Evolutionary conservation across 2,329 filamentous ascomycete species (phyloP), one percentile per base, ranked within the genome.

Genomic region (Grosmannia huntii): DNA sequence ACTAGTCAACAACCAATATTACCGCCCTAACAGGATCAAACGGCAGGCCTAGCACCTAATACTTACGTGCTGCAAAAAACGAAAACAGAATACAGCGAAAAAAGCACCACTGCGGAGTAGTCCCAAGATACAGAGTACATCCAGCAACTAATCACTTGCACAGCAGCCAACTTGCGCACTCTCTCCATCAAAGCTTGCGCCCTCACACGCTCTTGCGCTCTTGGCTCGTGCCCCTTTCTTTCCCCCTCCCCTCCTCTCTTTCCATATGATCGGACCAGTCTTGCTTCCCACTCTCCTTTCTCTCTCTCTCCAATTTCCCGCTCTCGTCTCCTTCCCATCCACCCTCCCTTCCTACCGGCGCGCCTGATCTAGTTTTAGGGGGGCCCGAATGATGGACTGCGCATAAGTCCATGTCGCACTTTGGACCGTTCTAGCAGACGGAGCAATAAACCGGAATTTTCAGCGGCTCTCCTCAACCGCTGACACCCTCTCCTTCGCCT

Each of bases 331-430:
- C 23, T 23, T 41, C 41, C n/a, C 28, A 27, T 55, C 38, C 44
- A 23, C 44, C 21, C 27, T 52, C 14, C n/a, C 49, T 48, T 48
- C 44, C 19, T 25, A 48, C 44, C 44, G 44, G 44, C 23, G n/a
- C 23, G 44, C 44, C 6, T n/a, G 10, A 38, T 38, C 44, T 48
- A 52, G 10, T 10, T 11, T 36, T 19, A 53, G 27, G 27, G 54
- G 48, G 55, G 33, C 23, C 50, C 53, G 38, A 53, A 53, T 52
- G 36, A 53, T 57, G 36, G 50, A 23, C 56, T 36, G 48, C 60
- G 60, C 56, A 56, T 60, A 59, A 31, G 41, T 56, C 25, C 53
- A 27, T 53, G 58, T 61, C 49, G 58, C 60, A 60, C 55, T 44
- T 57, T 53, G 57, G 21, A 44, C 38, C 38, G n/a, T 53, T 10